Base-by-base conservation (phyloP, 2,329 filamentous ascomycete species). In the Exophiala spinifera region DNA sequence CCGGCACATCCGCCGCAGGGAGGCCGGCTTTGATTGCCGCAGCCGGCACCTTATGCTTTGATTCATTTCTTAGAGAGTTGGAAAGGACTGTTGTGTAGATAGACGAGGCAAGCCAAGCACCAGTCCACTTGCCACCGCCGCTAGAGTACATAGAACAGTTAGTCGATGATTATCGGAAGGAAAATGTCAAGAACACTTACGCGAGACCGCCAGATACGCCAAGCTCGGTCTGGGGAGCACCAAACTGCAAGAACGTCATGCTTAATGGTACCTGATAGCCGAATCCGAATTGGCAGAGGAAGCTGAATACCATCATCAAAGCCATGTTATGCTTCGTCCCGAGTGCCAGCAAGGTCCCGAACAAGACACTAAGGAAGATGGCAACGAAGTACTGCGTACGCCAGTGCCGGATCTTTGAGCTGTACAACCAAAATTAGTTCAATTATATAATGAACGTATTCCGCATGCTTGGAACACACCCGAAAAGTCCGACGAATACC, bases 221-320 rank as follows among this genome's bases (percentile, higher is more conserved):
- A 0, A 79, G 69, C 44, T 78, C 74, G 14, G 72, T 69, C 56
- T 79, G 77, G 21, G 74, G 70, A 2, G 75, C 75, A 14, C 75
- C 76, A 51, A 78, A 72, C 60, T 78, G 76, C 5, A 74, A 74
- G 55, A 74, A 74, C 1, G 76, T 72, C 58, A 79, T 77, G 13
- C 70, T 73, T 17, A 77, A 63, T 49, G 77, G 76, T 51, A 75
- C 69, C 2, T 71, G 74, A 71, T 73, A 78, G 5, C 76, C 75
- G 58, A 75, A 79, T 4, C 71, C 75, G 11, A 69, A 66, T 61
- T 74, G 66, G 3, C 69, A 69, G n/a, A 78, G 66, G 61, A 78
- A 78, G 11, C 75, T 67, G 48, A 78, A 76, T 0, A 74, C 75
- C 46, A 78, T 74, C 63, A 74, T 74, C 55, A 73, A 68, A 7